Evolutionary conservation across 2,329 filamentous ascomycete genomes (phyloP).

Genomic region (Nothomitra cinnamomea): DNA sequence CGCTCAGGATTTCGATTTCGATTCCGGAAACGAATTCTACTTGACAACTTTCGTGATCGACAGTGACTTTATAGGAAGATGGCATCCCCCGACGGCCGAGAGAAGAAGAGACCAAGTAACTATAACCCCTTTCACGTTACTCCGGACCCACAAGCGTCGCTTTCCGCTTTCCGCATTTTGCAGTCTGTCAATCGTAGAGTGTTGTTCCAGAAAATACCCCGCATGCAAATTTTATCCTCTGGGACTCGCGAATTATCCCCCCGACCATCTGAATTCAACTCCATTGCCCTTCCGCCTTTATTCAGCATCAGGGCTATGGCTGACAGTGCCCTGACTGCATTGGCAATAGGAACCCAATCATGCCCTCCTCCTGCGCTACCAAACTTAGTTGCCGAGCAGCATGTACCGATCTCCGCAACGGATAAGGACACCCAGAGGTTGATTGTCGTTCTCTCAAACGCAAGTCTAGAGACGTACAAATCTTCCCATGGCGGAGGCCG

Average conservation of each 20-base stretch:
- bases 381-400: slow-evolving; percentile 84
- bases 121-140: neutral
- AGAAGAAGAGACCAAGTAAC: slow-evolving; percentile 7
- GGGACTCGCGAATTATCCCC: neutral
- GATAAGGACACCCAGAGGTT: slow-evolving; percentile 86
- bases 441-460: slow-evolving; percentile 93
- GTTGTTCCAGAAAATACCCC: neutral
- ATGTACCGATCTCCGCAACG: slow-evolving; percentile 61
- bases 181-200: neutral
- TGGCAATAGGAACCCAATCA: slow-evolving; percentile 62
- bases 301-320: slow-evolving; percentile 3
- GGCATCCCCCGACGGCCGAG: slow-evolving; percentile 6
- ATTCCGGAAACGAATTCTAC: too few species aligned
- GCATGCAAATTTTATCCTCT: neutral
- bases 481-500: slow-evolving; percentile 47
- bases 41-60: neutral
- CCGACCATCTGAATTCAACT: neutral
- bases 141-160: neutral
- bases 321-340: neutral
- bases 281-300: neutral
- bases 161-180: neutral
- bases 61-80: neutral
- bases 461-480: slow-evolving; percentile 94
- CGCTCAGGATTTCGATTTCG: too few species aligned
- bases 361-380: slow-evolving; percentile 82